Evolutionary conservation across 148 eudicot species (phyloP).

Genomic region (Vaccinium vitisidaea): DNA sequence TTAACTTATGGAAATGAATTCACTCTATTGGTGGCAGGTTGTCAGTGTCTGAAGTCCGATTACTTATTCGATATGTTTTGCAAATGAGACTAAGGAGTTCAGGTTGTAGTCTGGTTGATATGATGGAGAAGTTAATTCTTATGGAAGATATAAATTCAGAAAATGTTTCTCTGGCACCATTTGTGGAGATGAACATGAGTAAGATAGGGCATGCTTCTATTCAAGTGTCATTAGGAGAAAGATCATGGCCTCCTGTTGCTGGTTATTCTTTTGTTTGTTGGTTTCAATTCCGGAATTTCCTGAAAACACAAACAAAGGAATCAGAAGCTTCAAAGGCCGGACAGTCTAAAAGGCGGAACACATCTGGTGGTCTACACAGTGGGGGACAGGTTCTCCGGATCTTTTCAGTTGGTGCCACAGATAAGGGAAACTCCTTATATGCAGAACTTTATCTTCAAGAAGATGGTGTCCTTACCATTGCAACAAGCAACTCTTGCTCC

Average conservation of each 20-base stretch:
- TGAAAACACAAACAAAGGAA: slow-evolving; percentile 60
- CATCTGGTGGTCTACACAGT: slow-evolving; percentile 41
- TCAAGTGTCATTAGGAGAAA: slow-evolving; percentile 93
- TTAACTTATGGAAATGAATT: slow-evolving; percentile 16
- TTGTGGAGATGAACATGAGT: slow-evolving; percentile 95
- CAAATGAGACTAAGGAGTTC: slow-evolving; percentile 75
- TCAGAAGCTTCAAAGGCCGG: slow-evolving; percentile 51
- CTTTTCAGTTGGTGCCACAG: slow-evolving; percentile 88
- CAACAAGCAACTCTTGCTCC: slow-evolving; percentile 87
- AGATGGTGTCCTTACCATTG: slow-evolving; percentile 85
- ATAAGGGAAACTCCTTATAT: slow-evolving; percentile 64
- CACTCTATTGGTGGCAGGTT: slow-evolving; percentile 49
- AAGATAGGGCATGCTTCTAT: slow-evolving; percentile 91
- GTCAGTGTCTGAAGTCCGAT: slow-evolving; percentile 77
- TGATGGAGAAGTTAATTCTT: slow-evolving; percentile 86
- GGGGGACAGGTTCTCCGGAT: slow-evolving; percentile 60
- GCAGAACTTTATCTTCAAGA: slow-evolving; percentile 93
- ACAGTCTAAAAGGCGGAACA: slow-evolving; percentile 37
- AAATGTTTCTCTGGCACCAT: slow-evolving; percentile 82
- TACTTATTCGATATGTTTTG: slow-evolving; percentile 73
- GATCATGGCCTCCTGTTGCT: slow-evolving; percentile 99
- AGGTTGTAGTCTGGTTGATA: slow-evolving; percentile 68
- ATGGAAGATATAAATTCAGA: slow-evolving; percentile 77
- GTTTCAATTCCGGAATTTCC: slow-evolving; percentile 84
- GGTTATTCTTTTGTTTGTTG: slow-evolving; percentile 99